These are phyloP conservation scores for Adansonia digitata DNA, from an alignment of 345 rosid species.

Conservation along the genomic window DNA sequence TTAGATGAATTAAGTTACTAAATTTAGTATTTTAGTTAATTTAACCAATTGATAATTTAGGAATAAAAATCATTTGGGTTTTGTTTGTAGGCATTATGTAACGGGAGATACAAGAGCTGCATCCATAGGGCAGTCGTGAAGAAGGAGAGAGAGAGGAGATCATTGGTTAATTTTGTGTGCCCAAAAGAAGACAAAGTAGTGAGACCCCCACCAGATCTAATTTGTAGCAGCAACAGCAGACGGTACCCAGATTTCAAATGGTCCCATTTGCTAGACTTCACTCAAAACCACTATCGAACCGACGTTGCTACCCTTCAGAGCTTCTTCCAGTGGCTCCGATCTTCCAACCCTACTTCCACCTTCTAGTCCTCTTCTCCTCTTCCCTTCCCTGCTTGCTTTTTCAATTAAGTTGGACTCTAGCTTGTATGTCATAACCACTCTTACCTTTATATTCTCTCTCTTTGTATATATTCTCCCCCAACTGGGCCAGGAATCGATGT, in stretches of 20 bases:
- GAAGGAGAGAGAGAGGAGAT: conserved; percentile 42
- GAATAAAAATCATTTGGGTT: too few species aligned
- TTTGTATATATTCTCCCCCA: too few species aligned
- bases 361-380: neutral
- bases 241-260: conserved; percentile 75
- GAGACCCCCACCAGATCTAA: conserved; percentile 56
- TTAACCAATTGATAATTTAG: too few species aligned
- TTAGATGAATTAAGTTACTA: too few species aligned
- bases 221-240: conserved; percentile 27
- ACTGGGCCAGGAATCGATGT: too few species aligned
- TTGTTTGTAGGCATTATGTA: conserved; percentile 41
- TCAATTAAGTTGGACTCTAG: too few species aligned
- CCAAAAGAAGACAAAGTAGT: conserved; percentile 60
- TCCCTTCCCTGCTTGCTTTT: neutral
- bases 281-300: conserved; percentile 46
- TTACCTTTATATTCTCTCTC: too few species aligned
- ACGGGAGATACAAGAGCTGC: conserved; percentile 65
- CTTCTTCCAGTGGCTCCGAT: conserved; percentile 37
- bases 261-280: conserved; percentile 65
- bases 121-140: conserved; percentile 70
- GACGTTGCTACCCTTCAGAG: conserved; percentile 43
- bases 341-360: conserved; percentile 7
- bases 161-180: conserved; percentile 52
- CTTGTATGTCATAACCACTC: too few species aligned
- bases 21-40: too few species aligned